A percentile compares a stretch with the other conserved stretches of the same genome.
Evolutionary conservation across 306 rosid species (phyloP).

Genomic region (Begonia masoniana): DNA sequence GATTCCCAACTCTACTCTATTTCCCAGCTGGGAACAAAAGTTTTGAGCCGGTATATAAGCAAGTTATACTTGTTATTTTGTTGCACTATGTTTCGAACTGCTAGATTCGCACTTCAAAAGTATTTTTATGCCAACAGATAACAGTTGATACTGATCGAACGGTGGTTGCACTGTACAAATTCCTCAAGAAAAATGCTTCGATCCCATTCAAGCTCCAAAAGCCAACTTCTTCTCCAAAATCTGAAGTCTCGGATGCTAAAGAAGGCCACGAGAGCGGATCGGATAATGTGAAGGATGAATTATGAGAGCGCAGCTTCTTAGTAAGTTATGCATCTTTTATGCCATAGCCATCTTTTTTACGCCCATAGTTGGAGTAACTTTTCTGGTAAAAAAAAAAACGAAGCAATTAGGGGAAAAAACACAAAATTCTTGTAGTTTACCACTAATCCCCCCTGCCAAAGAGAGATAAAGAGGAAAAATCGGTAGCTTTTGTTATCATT

Average conservation of each 20-base stretch:
- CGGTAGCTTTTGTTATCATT: no score
- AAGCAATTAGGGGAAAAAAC: no score
- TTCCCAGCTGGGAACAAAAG: slow-evolving; percentile 65
- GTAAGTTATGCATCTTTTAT: slow-evolving; percentile 11
- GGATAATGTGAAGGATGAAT: slow-evolving; percentile 59
- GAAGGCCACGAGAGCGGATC: slow-evolving; percentile 31
- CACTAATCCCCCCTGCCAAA: no score
- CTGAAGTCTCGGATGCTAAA: slow-evolving; percentile 30
- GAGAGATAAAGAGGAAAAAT: no score
- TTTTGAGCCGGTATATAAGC: slow-evolving; percentile 36
- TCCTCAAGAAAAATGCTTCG: slow-evolving; percentile 83
- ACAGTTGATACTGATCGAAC: slow-evolving; percentile 83
- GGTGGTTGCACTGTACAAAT: slow-evolving; percentile 89
- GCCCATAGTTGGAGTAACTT: not conserved
- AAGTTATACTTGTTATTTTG: slow-evolving; percentile 3
- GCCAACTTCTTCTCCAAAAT: slow-evolving; percentile 29
- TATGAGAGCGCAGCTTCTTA: slow-evolving; percentile 19
- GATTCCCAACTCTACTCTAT: slow-evolving; percentile 48
- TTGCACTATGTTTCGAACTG: no score
- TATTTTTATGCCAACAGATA: slow-evolving; percentile 23
- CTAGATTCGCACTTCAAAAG: no score
- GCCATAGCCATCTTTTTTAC: not conserved
- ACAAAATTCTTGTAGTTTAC: no score
- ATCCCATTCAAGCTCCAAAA: slow-evolving; percentile 94
- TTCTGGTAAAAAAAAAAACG: not conserved